Evolutionary conservation across 768 basidiomycete species (phyloP).

Genomic region (Antrodiella citrinella): DNA sequence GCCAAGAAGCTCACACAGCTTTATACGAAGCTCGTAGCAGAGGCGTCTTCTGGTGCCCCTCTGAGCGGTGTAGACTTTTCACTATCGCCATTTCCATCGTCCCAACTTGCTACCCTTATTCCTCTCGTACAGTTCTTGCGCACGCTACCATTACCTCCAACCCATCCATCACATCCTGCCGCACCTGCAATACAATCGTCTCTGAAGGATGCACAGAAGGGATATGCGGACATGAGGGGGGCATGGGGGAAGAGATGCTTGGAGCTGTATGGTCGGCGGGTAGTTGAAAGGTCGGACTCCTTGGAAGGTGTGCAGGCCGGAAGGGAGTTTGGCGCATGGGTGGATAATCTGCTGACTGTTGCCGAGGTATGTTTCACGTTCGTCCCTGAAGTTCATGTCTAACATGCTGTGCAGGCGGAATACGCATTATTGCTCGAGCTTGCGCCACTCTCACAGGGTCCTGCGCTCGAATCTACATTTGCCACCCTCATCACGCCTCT

Average conservation of each 20-base stretch:
- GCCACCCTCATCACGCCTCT: slow-evolving; percentile 57
- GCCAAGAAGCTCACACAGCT: slow-evolving; percentile 75
- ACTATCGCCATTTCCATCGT: slow-evolving; percentile 45
- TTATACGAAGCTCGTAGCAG: slow-evolving; percentile 84
- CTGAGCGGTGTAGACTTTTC: slow-evolving; percentile 51
- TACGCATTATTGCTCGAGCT: slow-evolving; percentile 57
- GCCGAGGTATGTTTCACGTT: slow-evolving; percentile 45
- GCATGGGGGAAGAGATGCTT: slow-evolving; percentile 69
- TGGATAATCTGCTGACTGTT: slow-evolving; percentile 52
- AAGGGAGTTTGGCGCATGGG: slow-evolving; percentile 66
- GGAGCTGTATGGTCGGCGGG: slow-evolving; percentile 60
- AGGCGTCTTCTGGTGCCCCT: slow-evolving; percentile 72
- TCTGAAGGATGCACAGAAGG: slow-evolving; percentile 69
- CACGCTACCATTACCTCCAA: slow-evolving; percentile 64
- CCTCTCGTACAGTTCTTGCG: slow-evolving; percentile 67
- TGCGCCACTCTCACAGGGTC: slow-evolving; percentile 45
- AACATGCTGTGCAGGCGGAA: slow-evolving; percentile 64
- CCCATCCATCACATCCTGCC: slow-evolving; percentile 79
- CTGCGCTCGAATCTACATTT: slow-evolving; percentile 50
- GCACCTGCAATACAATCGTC: slow-evolving; percentile 54
- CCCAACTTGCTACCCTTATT: slow-evolving; percentile 42
- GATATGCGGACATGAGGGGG: slow-evolving; percentile 84
- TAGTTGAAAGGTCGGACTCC: slow-evolving; percentile 64
- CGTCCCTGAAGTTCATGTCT: too few relatives aligned
- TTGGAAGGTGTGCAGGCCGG: slow-evolving; percentile 60